These are phyloP conservation scores for Diaporthe sp. DNA, from an alignment of 2,329 filamentous ascomycete genomes.

Conservation along the genomic window DNA sequence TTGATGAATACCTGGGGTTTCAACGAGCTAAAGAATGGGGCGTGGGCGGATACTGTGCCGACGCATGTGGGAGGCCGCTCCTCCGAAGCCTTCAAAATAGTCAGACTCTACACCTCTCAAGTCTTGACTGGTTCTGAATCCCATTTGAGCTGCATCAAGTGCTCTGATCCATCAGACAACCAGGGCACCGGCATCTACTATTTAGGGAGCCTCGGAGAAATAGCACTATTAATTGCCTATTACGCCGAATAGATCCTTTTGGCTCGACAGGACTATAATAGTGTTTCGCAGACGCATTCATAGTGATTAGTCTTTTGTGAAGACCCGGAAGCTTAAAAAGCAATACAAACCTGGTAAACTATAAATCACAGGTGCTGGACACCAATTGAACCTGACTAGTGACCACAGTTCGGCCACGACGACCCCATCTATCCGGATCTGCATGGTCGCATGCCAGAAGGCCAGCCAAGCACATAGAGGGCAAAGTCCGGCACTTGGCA, in stretches of 20 bases:
- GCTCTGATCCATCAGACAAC: background rate
- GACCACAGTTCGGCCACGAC: background rate
- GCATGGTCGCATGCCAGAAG: slow-evolving; percentile 2
- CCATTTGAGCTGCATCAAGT: background rate
- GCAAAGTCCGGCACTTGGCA: background rate
- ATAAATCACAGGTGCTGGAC: background rate
- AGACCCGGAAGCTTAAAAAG: background rate
- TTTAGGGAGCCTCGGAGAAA: background rate
- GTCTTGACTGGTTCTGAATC: background rate
- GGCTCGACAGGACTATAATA: background rate
- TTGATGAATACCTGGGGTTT: background rate
- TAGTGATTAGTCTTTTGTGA: background rate
- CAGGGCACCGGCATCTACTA: background rate
- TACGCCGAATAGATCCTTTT: background rate
- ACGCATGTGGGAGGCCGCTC: background rate
- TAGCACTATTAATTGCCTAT: no score
- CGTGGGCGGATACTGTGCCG: no score
- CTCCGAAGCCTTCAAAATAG: background rate
- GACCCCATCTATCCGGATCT: slow-evolving; percentile 8
- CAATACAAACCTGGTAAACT: background rate
- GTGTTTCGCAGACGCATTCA: background rate
- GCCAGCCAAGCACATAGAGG: background rate
- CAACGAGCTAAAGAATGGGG: background rate
- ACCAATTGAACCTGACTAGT: background rate
- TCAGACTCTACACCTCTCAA: background rate